Base-by-base conservation (phyloP, 2,329 filamentous ascomycete genomes). In the Colletotrichum sansevieriae region DNA sequence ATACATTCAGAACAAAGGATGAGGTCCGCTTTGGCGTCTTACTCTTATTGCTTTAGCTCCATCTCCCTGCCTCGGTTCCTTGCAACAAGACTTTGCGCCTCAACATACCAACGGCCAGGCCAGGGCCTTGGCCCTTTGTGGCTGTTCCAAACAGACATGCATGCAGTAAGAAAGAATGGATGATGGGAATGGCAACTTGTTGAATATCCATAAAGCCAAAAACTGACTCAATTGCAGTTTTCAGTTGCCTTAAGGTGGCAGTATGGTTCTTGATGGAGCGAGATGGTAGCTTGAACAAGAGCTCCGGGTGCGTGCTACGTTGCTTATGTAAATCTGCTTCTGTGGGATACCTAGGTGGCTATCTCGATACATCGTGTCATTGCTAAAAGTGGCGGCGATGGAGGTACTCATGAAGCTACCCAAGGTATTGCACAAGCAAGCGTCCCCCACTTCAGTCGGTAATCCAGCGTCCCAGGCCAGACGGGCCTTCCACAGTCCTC, bases 1-100 rank as follows among this genome's bases (percentile, higher is more conserved):
- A 65, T 44, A 44, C 25, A 51, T 22, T 33, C 9, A 33, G 65
- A 64, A 61, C 56, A 61, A 69, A 60, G 49, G 54, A 37, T 69
- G 66, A 37, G 59, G 62, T 69, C 29, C 47, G 63, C 49, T 51
- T 65, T 65, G 47, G 35, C 66, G 35, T 60, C 62, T 65, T 47
- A 57, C 66, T 29, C 7, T 44, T 20, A 10, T 13, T 68, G 39
- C 41, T 49, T 37, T 65, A 68, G 65, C 55, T 7, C 49, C 33
- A 22, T 61, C 35, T 52, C 61, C 33, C 25, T 55, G 49, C 66
- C 55, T 66, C 62, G 62, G 54, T 54, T 47, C 66, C 18, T 35
- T 61, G 56, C 37, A 35, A 47, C 37, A 29, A 29, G 29, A 56
- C 13, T 12, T 35, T 49, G 43, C 22, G 35, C 33, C 5, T 44